Evolutionary conservation across 768 basidiomycete species (phyloP).

Genomic region (Kwoniella dendrophila): DNA sequence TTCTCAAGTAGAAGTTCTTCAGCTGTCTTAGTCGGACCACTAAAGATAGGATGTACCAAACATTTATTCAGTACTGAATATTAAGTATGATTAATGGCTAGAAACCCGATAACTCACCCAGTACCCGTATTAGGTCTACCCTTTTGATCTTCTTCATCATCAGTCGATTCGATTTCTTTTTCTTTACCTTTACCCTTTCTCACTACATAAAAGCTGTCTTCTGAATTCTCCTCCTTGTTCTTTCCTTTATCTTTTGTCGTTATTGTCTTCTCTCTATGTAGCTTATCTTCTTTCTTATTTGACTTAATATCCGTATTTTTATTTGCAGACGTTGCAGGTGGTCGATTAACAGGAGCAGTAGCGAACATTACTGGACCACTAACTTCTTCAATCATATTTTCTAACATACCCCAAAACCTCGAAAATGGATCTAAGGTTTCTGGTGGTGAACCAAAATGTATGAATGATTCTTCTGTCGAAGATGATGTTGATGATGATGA

Average conservation of each 20-base stretch:
- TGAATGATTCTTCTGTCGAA: conserved; percentile 31
- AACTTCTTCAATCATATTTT: conserved; percentile 50
- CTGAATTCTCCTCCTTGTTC: conserved; percentile 15
- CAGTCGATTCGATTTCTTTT: not conserved
- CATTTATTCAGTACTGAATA: not conserved
- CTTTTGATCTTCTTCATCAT: conserved; percentile 14
- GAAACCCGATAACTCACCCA: not conserved
- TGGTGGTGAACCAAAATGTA: conserved; percentile 35
- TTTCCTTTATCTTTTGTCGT: conserved; percentile 10
- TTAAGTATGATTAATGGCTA: too few species aligned
- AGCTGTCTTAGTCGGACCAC: conserved; percentile 40
- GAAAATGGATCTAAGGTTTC: conserved; percentile 53
- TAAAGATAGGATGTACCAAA: not conserved
- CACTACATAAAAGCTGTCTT: conserved; percentile 17
- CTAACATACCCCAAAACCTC: conserved; percentile 54
- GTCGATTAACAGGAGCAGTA: conserved; percentile 34
- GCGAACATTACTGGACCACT: conserved; percentile 53
- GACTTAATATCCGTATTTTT: not conserved
- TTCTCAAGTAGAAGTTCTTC: conserved; percentile 55
- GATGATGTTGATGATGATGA: conserved; percentile 41
- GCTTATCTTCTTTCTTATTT: conserved; percentile 1
- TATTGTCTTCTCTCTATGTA: conserved; percentile 6
- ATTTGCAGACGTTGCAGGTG: conserved; percentile 3
- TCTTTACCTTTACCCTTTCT: not conserved
- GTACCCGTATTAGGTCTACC: not conserved